Evolutionary conservation across 129 eudicot genomes (phyloP).

Genomic region (carrot (Daucus carota)): DH1_v3.0 NC_030384.2:27578501-27579000

Average conservation of each 20-base stretch:
- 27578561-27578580: background rate
- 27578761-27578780: background rate
- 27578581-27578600: background rate
- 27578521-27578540: too few species aligned
- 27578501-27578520: too few species aligned
- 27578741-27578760: background rate
- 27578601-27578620: background rate
- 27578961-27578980: background rate
- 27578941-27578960: background rate
- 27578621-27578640: too few species aligned
- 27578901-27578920: background rate
- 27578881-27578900: background rate
- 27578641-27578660: background rate
- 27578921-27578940: conserved; percentile 5
- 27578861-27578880: background rate
- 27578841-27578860: background rate
- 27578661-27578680: background rate
- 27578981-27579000: too few species aligned
- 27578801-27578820: background rate
- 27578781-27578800: background rate
- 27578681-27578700: too few species aligned
- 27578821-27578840: background rate
- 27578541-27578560: too few species aligned
- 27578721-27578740: background rate
- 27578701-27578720: background rate